Conservation (phyloP, 495 filamentous ascomycete genomes). For the Xylaria castorea region DNA sequence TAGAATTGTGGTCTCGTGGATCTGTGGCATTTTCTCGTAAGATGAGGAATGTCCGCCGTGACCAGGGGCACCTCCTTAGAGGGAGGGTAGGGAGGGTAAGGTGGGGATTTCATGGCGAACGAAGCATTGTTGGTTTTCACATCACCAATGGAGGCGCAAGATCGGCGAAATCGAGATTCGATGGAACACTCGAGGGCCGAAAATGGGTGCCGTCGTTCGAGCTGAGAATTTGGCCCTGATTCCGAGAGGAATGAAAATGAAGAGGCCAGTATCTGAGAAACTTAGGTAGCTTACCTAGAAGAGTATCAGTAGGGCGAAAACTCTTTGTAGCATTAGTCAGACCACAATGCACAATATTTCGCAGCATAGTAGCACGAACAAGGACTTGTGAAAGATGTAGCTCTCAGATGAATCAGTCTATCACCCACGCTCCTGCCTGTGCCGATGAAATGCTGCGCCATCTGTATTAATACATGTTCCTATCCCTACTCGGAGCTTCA, state of each 20-base stretch:
- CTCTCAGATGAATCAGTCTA: constrained; percentile 20
- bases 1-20: constrained; percentile 14
- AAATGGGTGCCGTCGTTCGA: not conserved
- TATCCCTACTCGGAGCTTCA: not conserved
- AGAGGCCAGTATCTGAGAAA: not conserved
- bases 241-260: not conserved
- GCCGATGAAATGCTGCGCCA: constrained; percentile 14
- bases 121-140: not conserved
- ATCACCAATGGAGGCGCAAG: not conserved
- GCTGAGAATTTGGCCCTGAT: not conserved
- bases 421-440: constrained; percentile 18
- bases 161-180: not conserved
- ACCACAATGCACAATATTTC: constrained; percentile 12
- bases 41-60: not conserved
- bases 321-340: constrained; percentile 14
- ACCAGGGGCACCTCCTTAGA: not conserved
- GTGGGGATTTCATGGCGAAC: not conserved
- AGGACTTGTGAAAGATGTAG: constrained; percentile 14
- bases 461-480: constrained; percentile 26
- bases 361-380: not conserved
- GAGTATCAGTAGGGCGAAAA: constrained; percentile 17
- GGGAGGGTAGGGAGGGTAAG: not conserved
- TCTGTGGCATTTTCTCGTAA: constrained; percentile 8
- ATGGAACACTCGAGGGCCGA: not conserved
- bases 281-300: constrained; percentile 24